Percentiles rank a stretch among this genome's conserved stretches.
Conservation (phyloP, 495 filamentous ascomycete genomes). For the Talaromyces stipitatus region DNA sequence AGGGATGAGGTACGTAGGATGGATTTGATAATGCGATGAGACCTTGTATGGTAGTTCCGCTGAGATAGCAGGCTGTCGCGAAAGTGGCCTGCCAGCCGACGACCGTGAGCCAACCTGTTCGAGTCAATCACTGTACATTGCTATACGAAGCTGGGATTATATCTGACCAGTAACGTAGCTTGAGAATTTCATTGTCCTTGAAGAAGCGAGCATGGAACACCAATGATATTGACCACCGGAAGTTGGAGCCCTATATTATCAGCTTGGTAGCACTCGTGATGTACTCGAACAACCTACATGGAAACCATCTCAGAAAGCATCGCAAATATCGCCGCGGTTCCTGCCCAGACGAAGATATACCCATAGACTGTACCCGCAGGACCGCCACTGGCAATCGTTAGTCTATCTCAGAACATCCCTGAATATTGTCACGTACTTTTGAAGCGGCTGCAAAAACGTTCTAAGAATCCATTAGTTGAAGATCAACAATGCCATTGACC, state of each 20-base stretch:
- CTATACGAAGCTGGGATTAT: neutral
- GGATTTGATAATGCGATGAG: constrained; percentile 26
- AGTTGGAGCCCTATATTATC: constrained; percentile 33
- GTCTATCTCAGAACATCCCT: neutral
- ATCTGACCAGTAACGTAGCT: constrained; percentile 39
- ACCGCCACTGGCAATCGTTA: constrained; percentile 28
- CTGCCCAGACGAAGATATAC: constrained; percentile 41
- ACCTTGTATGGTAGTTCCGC: constrained; percentile 36
- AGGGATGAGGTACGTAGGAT: constrained; percentile 18
- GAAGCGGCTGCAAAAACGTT: neutral
- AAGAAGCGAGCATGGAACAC: constrained; percentile 42
- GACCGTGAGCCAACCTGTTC: constrained; percentile 4
- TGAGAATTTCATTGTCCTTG: constrained; percentile 27
- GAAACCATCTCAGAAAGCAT: constrained; percentile 36
- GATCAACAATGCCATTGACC: neutral
- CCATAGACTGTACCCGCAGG: constrained; percentile 45
- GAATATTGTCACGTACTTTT: neutral
- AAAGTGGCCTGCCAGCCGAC: constrained; percentile 8
- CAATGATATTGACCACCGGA: constrained; percentile 48
- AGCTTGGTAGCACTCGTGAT: neutral
- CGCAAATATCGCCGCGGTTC: constrained; percentile 20
- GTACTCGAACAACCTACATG: constrained; percentile 18
- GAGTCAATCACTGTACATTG: neutral
- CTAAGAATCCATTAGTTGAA: neutral
- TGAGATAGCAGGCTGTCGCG: constrained; percentile 30